Base-by-base conservation (phyloP, 139 green algal species). In the Nannochloris sp. region DNA sequence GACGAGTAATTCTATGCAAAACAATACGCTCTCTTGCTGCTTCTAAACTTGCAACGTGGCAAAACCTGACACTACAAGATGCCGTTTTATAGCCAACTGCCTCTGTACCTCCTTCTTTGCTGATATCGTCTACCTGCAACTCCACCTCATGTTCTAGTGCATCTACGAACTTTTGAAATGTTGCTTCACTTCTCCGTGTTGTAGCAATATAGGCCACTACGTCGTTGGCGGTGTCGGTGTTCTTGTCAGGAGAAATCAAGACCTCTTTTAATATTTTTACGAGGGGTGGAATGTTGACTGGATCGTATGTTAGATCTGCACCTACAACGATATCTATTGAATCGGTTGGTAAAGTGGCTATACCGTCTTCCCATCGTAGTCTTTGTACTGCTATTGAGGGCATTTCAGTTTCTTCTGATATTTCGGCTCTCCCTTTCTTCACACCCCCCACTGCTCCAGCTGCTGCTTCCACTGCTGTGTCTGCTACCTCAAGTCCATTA, bases 221-320 rank as follows among this genome's bases (percentile, higher is more conserved):
- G n/a, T n/a, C n/a, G n/a, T 27, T 42, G 8, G 53, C n/a, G n/a
- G n/a, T n/a, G 53, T 4, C 29, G 19, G 7, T 14, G 34, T 25
- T n/a, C n/a, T n/a, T 19, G 9, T 45, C 37, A 9, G 9, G 14
- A 13, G 35, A 10, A 9, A 38, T 36, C 23, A 76, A 61, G 55
- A 67, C 38, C 13, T 65, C 56, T 8, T 59, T 71, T 15, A 77
- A 12, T 7, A 77, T 35, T 0, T 15, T 23, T 33, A 77, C 58
- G 7, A 77, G 46, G 27, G n/a, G 15, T 2, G 53, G 57, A 14
- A 83, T 64, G 5, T 63, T 61, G 4, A 64, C 53, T 27, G 83
- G 80, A 59, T 92, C 84, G 29, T 92, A 92, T 9, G 87, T 54
- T 29, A 92, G 34, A 48, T 92, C 85, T 12, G 77, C 80, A 0